These are phyloP conservation scores for Leishmania turanica DNA, from an alignment of 208 protist genomes.

Conservation along the genomic window DNA sequence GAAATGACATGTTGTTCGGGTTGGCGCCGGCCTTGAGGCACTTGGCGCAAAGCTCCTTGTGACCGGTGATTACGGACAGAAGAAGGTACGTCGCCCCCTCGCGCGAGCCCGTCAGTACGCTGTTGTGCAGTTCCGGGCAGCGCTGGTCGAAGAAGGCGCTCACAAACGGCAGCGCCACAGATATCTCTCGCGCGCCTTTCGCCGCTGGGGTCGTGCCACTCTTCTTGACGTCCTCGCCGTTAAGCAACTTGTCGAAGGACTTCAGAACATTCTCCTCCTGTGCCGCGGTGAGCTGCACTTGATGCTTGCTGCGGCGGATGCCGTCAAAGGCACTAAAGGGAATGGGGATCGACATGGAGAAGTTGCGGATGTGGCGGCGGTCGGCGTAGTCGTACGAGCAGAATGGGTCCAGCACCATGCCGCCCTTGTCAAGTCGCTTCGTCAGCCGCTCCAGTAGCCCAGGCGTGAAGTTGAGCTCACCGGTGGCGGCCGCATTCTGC, in stretches of 20 bases:
- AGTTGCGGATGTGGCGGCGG: conserved; percentile 59
- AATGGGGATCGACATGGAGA: conserved; percentile 78
- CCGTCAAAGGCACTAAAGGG: conserved; percentile 74
- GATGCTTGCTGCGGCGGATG: conserved; percentile 57
- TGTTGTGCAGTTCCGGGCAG: conserved; percentile 58
- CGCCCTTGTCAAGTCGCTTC: conserved; percentile 27
- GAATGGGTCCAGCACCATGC: conserved; percentile 35
- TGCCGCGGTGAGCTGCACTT: conserved; percentile 50
- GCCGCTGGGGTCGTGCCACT: conserved; percentile 12
- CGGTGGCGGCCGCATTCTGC: conserved; percentile 17
- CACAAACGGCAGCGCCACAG: conserved; percentile 72
- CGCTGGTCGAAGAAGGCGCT: conserved; percentile 74
- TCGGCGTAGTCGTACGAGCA: conserved; percentile 41
- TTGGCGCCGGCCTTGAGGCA: conserved; percentile 84
- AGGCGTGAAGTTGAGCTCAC: conserved; percentile 26
- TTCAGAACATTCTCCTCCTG: conserved; percentile 70
- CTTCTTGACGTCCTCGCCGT: conserved; percentile 27
- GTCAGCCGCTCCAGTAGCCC: conserved; percentile 28
- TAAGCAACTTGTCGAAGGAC: conserved; percentile 64
- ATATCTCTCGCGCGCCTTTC: conserved; percentile 51
- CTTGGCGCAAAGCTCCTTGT: conserved; percentile 59
- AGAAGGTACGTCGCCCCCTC: conserved; percentile 81
- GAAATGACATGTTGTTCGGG: conserved; percentile 86
- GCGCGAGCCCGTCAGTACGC: conserved; percentile 33
- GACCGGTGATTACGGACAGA: conserved; percentile 75